Evolutionary conservation across 2,329 filamentous ascomycete species (phyloP).

Genomic region (Botryosphaeria dothidea): DNA sequence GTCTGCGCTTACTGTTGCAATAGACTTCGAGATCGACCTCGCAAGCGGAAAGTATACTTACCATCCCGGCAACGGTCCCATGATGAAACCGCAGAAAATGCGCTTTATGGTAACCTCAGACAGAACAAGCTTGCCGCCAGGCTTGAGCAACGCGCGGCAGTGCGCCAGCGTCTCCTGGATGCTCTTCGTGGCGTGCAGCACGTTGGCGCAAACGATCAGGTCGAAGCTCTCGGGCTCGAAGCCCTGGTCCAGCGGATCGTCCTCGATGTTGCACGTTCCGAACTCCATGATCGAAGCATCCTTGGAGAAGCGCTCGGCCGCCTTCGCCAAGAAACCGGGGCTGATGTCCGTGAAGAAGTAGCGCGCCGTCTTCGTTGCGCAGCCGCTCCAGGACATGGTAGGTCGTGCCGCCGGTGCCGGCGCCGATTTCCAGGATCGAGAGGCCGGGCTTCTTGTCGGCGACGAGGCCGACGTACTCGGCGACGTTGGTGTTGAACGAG

Average conservation of each 20-base stretch:
- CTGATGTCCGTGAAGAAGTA: conserved; percentile 29
- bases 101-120: conserved; percentile 21
- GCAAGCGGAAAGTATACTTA: background rate
- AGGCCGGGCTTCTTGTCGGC: background rate
- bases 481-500: conserved; percentile 1
- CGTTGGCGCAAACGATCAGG: conserved; percentile 17
- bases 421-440: conserved; percentile 20
- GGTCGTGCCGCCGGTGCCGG: conserved; percentile 22
- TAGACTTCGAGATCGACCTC: no score
- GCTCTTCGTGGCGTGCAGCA: conserved; percentile 19
- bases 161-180: conserved; percentile 22
- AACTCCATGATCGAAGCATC: conserved; percentile 9
- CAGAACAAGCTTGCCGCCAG: conserved; percentile 47
- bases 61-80: conserved; percentile 34
- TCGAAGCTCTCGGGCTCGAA: conserved; percentile 17
- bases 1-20: no score
- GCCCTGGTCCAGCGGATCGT: conserved; percentile 15
- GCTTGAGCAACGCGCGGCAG: conserved; percentile 27
- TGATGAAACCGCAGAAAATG: background rate
- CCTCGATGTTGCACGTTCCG: conserved; percentile 16
- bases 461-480: background rate
- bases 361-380: background rate
- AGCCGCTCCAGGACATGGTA: background rate
- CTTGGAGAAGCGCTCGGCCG: background rate
- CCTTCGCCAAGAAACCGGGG: conserved; percentile 24